Percentiles rank a stretch among this genome's conserved stretches.
phyloP scores from a whole-genome alignment of 176 grass and related monocot genomes.

The Pharus latifolius region DNA sequence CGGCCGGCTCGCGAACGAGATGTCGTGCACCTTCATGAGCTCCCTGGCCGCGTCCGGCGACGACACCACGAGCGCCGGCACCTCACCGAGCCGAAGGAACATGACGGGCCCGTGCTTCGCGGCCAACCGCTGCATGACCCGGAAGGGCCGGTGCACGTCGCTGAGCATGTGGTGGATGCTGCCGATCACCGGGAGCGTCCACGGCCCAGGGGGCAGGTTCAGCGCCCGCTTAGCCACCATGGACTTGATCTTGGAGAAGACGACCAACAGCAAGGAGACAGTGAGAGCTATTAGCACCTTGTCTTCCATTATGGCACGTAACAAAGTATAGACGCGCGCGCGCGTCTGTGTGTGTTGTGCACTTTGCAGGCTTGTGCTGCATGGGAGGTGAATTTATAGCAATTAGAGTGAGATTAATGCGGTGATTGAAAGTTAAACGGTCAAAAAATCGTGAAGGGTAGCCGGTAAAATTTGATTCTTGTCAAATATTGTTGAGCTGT shows the following conservation, averaged over 20 bases:
- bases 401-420: no score
- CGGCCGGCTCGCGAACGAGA: background rate
- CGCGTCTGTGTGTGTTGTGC: background rate
- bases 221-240: background rate
- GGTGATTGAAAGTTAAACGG: no score
- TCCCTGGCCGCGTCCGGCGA: background rate
- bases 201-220: background rate
- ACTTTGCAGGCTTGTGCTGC: background rate
- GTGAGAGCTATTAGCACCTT: background rate
- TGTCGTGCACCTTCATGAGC: background rate
- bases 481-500: no score
- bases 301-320: background rate
- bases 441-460: no score
- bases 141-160: background rate
- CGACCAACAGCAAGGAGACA: background rate
- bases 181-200: conserved; percentile 14
- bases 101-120: conserved; percentile 4
- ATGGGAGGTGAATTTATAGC: no score
- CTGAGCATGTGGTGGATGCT: background rate
- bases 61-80: background rate
- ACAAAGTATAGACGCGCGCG: no score
- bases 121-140: background rate
- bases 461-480: no score
- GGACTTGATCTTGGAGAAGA: background rate
- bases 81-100: conserved; percentile 1